Evolutionary conservation across 441 rosid genomes (phyloP).

Genomic region (Pelargonium hybrid): DNA sequence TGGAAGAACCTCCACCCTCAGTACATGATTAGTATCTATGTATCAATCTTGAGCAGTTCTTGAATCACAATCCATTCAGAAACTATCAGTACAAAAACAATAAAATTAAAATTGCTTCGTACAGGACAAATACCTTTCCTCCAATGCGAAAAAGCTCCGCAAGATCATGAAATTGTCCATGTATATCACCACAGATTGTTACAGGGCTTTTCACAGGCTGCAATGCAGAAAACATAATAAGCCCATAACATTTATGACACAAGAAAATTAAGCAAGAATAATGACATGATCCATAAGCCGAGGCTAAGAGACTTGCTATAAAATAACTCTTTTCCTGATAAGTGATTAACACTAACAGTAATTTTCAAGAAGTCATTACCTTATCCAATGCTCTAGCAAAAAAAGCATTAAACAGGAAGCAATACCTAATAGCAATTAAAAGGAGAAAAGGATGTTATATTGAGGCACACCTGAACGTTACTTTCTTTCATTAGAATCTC

Average conservation of each 20-base stretch:
- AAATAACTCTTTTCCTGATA: neutral
- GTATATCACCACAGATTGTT: slow-evolving; percentile 87
- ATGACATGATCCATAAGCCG: neutral
- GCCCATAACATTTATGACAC: neutral
- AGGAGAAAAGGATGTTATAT: neutral
- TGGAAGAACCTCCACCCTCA: too few relatives aligned
- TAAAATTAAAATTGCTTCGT: neutral
- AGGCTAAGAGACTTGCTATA: neutral
- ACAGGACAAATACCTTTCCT: slow-evolving; percentile 49
- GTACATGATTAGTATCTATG: too few relatives aligned
- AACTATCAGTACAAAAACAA: too few relatives aligned
- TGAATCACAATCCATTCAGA: neutral
- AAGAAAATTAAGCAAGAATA: neutral
- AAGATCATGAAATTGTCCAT: slow-evolving; percentile 91
- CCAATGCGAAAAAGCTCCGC: slow-evolving; percentile 94
- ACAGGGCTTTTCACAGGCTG: slow-evolving; percentile 94
- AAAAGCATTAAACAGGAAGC: neutral
- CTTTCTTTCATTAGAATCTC: neutral
- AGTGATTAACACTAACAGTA: neutral
- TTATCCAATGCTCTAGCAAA: neutral
- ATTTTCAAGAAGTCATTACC: neutral
- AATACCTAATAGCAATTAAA: neutral
- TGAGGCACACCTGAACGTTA: slow-evolving; percentile 2
- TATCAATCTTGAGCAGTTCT: neutral
- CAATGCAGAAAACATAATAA: slow-evolving; percentile 15